Percentiles rank a stretch among this genome's conserved stretches.
Evolutionary conservation across 1,284 basidiomycete genomes (phyloP).

Genomic region (Pulchroboletus neoregius): DNA sequence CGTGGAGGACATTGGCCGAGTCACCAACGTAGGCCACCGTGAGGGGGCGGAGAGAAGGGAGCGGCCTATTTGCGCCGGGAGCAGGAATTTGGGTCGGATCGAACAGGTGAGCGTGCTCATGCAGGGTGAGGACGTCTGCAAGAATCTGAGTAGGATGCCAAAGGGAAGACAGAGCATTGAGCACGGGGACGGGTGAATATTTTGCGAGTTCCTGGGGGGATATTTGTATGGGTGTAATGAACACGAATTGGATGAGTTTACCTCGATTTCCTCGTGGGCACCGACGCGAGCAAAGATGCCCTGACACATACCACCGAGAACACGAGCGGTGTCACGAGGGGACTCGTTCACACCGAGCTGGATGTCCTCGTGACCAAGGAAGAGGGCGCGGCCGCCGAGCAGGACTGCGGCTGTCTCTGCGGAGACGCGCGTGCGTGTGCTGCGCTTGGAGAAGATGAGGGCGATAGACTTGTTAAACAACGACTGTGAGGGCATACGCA

Average conservation of each 20-base stretch:
- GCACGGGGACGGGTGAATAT: slow-evolving; percentile 87
- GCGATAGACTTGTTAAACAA: slow-evolving; percentile 83
- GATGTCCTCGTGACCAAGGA: slow-evolving; percentile 89
- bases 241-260: slow-evolving; percentile 33
- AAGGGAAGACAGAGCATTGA: slow-evolving; percentile 92
- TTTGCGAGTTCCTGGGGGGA: slow-evolving; percentile 73
- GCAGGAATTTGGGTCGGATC: slow-evolving; percentile 18
- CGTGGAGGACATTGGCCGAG: slow-evolving; percentile 93
- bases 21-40: slow-evolving; percentile 95
- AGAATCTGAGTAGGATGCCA: slow-evolving; percentile 98
- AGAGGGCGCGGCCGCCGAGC: slow-evolving; percentile 88
- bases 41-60: slow-evolving; percentile 56
- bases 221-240: neutral
- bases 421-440: slow-evolving; percentile 87
- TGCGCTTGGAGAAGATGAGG: slow-evolving; percentile 89
- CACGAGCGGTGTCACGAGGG: slow-evolving; percentile 78
- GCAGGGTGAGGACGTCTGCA: slow-evolving; percentile 88
- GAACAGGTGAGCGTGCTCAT: slow-evolving; percentile 68
- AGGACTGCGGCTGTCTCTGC: slow-evolving; percentile 77
- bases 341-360: slow-evolving; percentile 97
- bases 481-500: slow-evolving; percentile 64
- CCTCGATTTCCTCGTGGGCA: slow-evolving; percentile 90
- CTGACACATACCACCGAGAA: slow-evolving; percentile 92
- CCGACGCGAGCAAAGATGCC: slow-evolving; percentile 97
- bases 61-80: slow-evolving; percentile 15